A percentile compares a stretch with the other conserved stretches of the same genome.
phyloP scores from a whole-genome alignment of 768 basidiomycete species.

The Agrocybe chaxingu region DNA sequence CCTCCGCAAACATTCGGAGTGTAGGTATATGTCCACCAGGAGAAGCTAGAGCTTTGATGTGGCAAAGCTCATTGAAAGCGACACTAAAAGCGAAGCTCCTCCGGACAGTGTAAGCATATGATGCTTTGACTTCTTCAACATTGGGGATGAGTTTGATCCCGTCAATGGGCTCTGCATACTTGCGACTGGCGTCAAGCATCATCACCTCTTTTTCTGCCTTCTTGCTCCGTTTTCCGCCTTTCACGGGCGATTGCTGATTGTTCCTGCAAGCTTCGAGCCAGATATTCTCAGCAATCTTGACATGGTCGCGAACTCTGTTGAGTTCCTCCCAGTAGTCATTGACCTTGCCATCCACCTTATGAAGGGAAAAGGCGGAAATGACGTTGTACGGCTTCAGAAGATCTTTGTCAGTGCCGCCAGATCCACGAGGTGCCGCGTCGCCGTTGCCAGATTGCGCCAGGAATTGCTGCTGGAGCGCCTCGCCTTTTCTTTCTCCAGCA shows the following conservation, averaged over 20 bases:
- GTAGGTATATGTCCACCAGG: slow-evolving; percentile 31
- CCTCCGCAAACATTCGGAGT: slow-evolving; percentile 36
- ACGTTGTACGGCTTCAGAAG: slow-evolving; percentile 36
- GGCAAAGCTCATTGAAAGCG: slow-evolving; percentile 50
- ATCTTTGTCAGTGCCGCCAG: slow-evolving; percentile 22
- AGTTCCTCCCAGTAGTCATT: slow-evolving; percentile 34
- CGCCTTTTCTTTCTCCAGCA: slow-evolving; percentile 35
- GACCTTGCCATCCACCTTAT: not conserved
- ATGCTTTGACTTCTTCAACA: slow-evolving; percentile 50
- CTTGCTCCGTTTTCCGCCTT: slow-evolving; percentile 8
- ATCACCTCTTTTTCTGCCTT: slow-evolving; percentile 22
- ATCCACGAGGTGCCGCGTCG: too few relatives aligned
- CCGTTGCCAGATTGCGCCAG: not conserved
- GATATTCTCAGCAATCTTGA: slow-evolving; percentile 19
- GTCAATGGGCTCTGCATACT: slow-evolving; percentile 25
- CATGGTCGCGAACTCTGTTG: slow-evolving; percentile 33
- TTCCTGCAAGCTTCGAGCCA: slow-evolving; percentile 14
- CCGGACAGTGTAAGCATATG: slow-evolving; percentile 41
- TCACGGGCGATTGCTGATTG: not conserved
- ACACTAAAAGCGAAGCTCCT: slow-evolving; percentile 46
- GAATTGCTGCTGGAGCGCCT: slow-evolving; percentile 21
- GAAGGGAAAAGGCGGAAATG: slow-evolving; percentile 6
- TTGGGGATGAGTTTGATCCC: slow-evolving; percentile 25
- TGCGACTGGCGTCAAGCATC: slow-evolving; percentile 21
- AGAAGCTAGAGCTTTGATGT: slow-evolving; percentile 49